phyloP scores from a whole-genome alignment of 169 alveolate genomes.

The Toxoplasma gondii region DNA sequence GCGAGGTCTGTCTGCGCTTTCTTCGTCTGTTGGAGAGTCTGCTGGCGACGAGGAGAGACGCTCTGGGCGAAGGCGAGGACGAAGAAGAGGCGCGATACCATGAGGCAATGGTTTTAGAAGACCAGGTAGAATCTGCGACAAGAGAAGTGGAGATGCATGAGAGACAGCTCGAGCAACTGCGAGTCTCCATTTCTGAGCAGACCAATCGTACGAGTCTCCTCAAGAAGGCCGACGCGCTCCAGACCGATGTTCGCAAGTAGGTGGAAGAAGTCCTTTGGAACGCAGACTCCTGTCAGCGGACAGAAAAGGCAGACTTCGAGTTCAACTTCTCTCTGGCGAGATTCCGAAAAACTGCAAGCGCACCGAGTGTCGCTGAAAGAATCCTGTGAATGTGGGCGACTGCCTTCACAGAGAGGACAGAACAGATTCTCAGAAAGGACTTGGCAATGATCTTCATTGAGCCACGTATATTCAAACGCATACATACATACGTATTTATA shows the following conservation, averaged over 20 bases:
- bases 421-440: too few relatives aligned
- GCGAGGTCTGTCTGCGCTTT: not conserved
- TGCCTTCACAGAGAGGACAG: too few relatives aligned
- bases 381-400: too few relatives aligned
- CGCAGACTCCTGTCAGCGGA: not conserved
- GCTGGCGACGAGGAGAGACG: not conserved
- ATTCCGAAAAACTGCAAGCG: too few relatives aligned
- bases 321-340: too few relatives aligned
- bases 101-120: not conserved
- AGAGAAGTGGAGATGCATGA: not conserved
- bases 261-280: not conserved
- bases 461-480: too few relatives aligned
- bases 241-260: not conserved
- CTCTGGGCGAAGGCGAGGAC: not conserved
- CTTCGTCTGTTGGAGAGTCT: not conserved
- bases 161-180: not conserved
- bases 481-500: too few relatives aligned
- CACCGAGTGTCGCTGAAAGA: too few relatives aligned
- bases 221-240: slow-evolving; percentile 13
- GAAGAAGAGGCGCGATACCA: not conserved
- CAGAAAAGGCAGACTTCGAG: not conserved
- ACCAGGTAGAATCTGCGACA: not conserved
- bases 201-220: not conserved
- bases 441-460: too few relatives aligned
- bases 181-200: not conserved